Evolutionary conservation across 73 alveolate species (phyloP).

Genomic region (Strombidium stylifer): DNA sequence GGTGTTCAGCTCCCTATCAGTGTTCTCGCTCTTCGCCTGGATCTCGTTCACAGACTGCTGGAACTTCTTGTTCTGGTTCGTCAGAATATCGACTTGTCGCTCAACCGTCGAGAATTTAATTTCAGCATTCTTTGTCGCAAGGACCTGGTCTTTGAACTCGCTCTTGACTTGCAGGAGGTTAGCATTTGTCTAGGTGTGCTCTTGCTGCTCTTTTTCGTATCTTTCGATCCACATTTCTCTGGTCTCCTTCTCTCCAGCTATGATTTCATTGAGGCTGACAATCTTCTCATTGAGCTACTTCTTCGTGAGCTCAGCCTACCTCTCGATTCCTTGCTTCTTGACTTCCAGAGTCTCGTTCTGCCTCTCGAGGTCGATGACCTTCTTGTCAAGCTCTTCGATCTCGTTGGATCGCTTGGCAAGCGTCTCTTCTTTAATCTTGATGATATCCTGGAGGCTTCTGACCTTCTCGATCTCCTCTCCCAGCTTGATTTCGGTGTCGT

Average conservation of each 20-base stretch:
- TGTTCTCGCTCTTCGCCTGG: constrained; percentile 23
- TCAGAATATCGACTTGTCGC: constrained; percentile 9
- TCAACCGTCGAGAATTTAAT: constrained; percentile 8
- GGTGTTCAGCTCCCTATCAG: constrained; percentile 50
- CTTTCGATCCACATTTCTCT: constrained; percentile 62
- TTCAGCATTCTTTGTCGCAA: constrained; percentile 35
- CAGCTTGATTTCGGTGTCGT: constrained; percentile 44
- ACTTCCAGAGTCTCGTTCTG: constrained; percentile 25
- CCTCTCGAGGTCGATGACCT: constrained; percentile 37
- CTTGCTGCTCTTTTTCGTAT: constrained; percentile 64
- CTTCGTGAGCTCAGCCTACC: constrained; percentile 53
- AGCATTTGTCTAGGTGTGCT: constrained; percentile 45
- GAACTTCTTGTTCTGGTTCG: constrained; percentile 10
- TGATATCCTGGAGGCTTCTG: not conserved
- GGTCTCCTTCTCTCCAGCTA: constrained; percentile 50
- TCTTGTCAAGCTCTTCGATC: constrained; percentile 42
- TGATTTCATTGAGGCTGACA: constrained; percentile 34
- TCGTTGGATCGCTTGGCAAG: constrained; percentile 22
- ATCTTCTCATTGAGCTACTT: constrained; percentile 55
- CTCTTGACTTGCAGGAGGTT: constrained; percentile 29
- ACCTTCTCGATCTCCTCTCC: constrained; percentile 35
- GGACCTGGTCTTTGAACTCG: constrained; percentile 31
- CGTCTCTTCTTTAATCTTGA: constrained; percentile 39
- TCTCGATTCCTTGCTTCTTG: constrained; percentile 41
- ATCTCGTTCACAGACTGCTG: constrained; percentile 22